Base-by-base conservation (phyloP, 2,329 filamentous ascomycete genomes). In the Aspergillus fumigatus region DNA sequence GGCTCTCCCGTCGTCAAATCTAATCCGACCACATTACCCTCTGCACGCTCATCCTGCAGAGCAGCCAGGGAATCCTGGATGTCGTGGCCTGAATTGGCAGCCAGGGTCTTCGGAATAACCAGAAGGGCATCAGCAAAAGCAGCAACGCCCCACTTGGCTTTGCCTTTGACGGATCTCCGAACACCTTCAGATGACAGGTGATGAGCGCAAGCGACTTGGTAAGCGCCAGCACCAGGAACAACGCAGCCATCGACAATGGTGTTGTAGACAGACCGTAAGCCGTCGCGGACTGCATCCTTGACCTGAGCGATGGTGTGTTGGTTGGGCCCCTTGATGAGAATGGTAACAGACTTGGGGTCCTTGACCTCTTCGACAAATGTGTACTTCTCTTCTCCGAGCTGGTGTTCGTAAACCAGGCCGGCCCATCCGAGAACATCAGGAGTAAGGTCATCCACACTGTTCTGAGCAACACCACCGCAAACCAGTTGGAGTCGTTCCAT, bases 361-460 rank as follows among this genome's bases (percentile, higher is more conserved):
- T 97, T 97, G 69, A 99, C 94, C 67, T 99, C 94, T 77, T 99
- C 94, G 59, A 99, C 84, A 73, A 99, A 99, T 5, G 94, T 99
- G 80, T 90, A 99, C 81, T 99, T 99, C 82, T 99, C 94, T 81
- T 99, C 94, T 60, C 94, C 94, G 9, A 99, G 83, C 66, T 93
- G 90, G 77, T 99, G 93, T 80, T 99, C 94, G 73, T 99, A 97
- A 56, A 99, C 94, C 50, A 90, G 84, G 53, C 94, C 94, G 52
- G 94, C 94, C 92, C 93, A 99, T 61, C 94, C 94, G 53, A 99
- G 87, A 58, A 93, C 82, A 49, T 96, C 91, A 1, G 92, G 88
- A 3, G 87, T 86, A 60, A 99, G 78, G 69, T 97, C 94, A 43
- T 99, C 94, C 4, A 97, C 93, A 67, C 90, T 96, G 84, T 99